A percentile compares a stretch with the other conserved stretches of the same genome.
phyloP scores from a whole-genome alignment of 148 eudicot species.

The Drosera capensis region DNA sequence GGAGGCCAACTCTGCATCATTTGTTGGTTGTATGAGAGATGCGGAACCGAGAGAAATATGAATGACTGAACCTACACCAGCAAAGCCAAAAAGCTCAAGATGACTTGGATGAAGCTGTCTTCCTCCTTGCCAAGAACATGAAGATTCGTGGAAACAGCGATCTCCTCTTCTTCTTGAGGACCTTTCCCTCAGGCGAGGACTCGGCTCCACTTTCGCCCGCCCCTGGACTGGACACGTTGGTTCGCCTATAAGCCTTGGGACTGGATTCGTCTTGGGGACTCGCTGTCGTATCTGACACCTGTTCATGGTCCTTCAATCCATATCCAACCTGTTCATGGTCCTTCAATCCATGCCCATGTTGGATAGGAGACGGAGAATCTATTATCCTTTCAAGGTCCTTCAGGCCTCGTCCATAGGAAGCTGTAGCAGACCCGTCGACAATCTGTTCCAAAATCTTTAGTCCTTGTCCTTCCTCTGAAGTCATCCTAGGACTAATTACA shows the following conservation, averaged over 20 bases:
- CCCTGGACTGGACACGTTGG: conserved; percentile 6
- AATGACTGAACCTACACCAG: neutral
- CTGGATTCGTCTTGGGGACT: conserved; percentile 3
- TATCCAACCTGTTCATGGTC: conserved; percentile 18
- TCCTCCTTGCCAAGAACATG: conserved; percentile 23
- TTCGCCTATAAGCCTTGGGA: conserved; percentile 7
- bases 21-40: neutral
- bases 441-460: conserved; percentile 4
- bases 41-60: neutral
- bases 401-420: conserved; percentile 11
- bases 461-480: conserved; percentile 28
- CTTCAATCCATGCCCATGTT: conserved; percentile 22
- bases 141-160: conserved; percentile 24
- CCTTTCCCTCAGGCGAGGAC: conserved; percentile 1
- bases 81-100: conserved; percentile 11
- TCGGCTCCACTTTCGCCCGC: neutral
- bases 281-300: conserved; percentile 10
- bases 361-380: conserved; percentile 16
- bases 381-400: conserved; percentile 18
- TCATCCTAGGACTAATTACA: conserved; percentile 27
- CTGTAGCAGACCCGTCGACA: conserved; percentile 2
- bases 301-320: conserved; percentile 23
- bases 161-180: conserved; percentile 23
- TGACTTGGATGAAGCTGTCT: conserved; percentile 18
- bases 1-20: no score